A percentile compares a stretch with the other conserved stretches of the same genome.
Evolutionary conservation across 225 moss, liverwort and hornwort genomes (phyloP).

Genomic region (Straminergon stramineum): DNA sequence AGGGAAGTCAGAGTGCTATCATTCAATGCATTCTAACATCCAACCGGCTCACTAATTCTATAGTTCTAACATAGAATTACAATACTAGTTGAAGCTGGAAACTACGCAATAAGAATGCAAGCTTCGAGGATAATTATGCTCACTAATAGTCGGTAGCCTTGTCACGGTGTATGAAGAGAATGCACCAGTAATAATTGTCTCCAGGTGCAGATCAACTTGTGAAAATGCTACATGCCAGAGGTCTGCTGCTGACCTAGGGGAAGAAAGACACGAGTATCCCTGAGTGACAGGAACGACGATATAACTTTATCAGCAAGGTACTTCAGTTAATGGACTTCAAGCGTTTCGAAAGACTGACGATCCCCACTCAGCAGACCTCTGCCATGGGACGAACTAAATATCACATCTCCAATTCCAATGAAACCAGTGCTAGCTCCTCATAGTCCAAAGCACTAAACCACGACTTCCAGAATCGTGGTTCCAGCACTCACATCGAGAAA

Average conservation of each 20-base stretch:
- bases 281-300: conserved; percentile 9
- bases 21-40: neutral
- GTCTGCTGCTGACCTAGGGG: conserved; percentile 5
- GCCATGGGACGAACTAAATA: neutral
- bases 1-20: neutral
- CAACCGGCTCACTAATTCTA: neutral
- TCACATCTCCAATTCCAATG: neutral
- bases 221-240: neutral
- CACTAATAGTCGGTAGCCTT: neutral
- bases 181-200: neutral
- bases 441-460: neutral
- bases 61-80: neutral
- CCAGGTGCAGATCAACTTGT: conserved; percentile 7
- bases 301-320: neutral
- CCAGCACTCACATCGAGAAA: neutral
- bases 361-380: neutral
- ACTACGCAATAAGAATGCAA: neutral
- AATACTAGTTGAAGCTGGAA: neutral
- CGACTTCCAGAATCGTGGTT: neutral
- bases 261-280: neutral
- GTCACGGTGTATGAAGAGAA: neutral
- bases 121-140: neutral
- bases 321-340: neutral
- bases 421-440: neutral
- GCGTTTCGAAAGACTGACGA: neutral